A percentile compares a stretch with the other conserved stretches of the same genome.
These are phyloP conservation scores for Sordariomycetes sp. DNA, from an alignment of 2,329 filamentous ascomycete genomes.

Conservation along the genomic window DNA sequence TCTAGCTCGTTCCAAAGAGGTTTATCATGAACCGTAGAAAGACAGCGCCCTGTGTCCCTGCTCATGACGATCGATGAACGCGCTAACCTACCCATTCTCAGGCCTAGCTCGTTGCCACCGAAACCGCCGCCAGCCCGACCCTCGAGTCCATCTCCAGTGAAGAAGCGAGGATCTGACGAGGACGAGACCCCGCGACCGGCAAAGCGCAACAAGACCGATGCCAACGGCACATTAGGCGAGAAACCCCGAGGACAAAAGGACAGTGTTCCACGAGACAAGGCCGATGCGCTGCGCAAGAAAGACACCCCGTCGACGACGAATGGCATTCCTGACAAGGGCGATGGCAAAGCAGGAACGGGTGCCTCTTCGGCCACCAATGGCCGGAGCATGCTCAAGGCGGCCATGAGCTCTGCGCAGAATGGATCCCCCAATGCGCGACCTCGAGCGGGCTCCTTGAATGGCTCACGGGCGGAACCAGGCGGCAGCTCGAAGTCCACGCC, in stretches of 20 bases:
- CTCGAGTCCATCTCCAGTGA: not conserved
- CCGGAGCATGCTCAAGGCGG: slow-evolving; percentile 17
- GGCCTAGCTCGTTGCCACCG: slow-evolving; percentile 2
- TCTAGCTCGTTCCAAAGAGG: not conserved
- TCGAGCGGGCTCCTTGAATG: slow-evolving; percentile 27
- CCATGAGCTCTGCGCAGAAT: slow-evolving; percentile 13
- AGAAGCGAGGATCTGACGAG: slow-evolving; percentile 3
- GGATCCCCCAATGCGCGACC: slow-evolving; percentile 22
- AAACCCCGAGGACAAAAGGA: not conserved
- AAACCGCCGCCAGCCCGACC: slow-evolving; percentile 1
- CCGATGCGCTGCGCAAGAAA: not conserved
- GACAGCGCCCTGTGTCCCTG: not conserved
- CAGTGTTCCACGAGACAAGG: not conserved
- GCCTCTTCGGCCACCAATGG: slow-evolving; percentile 18
- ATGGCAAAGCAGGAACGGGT: slow-evolving; percentile 16
- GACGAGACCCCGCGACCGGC: slow-evolving; percentile 2
- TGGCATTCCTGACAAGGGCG: slow-evolving; percentile 4
- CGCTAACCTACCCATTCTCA: not conserved
- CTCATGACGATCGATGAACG: not conserved
- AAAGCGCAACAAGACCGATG: slow-evolving; percentile 3
- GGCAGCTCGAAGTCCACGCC: slow-evolving; percentile 19
- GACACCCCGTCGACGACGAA: not conserved
- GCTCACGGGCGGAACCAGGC: slow-evolving; percentile 18
- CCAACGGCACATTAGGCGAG: not conserved
- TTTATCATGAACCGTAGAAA: not conserved